Evolutionary conservation across 2,329 filamentous ascomycete genomes (phyloP).

Genomic region (Monilinia polystroma): DNA sequence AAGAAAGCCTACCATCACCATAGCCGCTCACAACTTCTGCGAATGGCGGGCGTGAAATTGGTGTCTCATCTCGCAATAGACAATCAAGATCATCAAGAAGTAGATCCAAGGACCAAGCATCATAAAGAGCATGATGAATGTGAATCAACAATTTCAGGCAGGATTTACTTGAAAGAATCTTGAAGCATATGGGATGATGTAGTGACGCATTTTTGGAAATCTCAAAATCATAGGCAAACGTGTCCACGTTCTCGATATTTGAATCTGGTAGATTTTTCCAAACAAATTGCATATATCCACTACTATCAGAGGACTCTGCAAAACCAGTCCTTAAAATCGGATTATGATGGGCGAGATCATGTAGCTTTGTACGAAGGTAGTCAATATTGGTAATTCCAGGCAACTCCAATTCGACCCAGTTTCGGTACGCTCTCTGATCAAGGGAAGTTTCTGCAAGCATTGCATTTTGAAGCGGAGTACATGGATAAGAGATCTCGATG

Average conservation of each 20-base stretch:
- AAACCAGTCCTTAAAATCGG: conserved; percentile 76
- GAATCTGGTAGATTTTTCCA: conserved; percentile 53
- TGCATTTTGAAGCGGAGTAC: conserved; percentile 71
- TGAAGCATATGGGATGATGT: conserved; percentile 58
- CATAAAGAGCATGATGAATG: conserved; percentile 82
- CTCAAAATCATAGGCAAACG: conserved; percentile 44
- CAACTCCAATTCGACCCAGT: conserved; percentile 65
- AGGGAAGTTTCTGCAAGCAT: conserved; percentile 75
- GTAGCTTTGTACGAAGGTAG: conserved; percentile 51
- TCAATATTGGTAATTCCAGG: conserved; percentile 38
- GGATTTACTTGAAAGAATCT: conserved; percentile 46
- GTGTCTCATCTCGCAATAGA: conserved; percentile 39
- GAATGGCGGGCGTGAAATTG: conserved; percentile 56
- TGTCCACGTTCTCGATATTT: conserved; percentile 43
- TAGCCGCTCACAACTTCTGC: conserved; percentile 56
- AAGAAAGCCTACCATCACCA: conserved; percentile 32
- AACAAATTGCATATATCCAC: conserved; percentile 61
- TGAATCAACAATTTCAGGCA: conserved; percentile 43
- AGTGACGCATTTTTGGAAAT: conserved; percentile 43
- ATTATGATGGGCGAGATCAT: conserved; percentile 53
- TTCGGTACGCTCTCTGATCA: conserved; percentile 67
- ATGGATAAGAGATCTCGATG: conserved; percentile 54
- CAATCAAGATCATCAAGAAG: conserved; percentile 64
- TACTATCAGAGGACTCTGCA: conserved; percentile 45
- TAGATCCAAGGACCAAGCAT: conserved; percentile 89